Evolutionary conservation across 2,329 filamentous ascomycete genomes (phyloP), one percentile per base, ranked within the genome.

Genomic region (Arthroderma sp.): DNA sequence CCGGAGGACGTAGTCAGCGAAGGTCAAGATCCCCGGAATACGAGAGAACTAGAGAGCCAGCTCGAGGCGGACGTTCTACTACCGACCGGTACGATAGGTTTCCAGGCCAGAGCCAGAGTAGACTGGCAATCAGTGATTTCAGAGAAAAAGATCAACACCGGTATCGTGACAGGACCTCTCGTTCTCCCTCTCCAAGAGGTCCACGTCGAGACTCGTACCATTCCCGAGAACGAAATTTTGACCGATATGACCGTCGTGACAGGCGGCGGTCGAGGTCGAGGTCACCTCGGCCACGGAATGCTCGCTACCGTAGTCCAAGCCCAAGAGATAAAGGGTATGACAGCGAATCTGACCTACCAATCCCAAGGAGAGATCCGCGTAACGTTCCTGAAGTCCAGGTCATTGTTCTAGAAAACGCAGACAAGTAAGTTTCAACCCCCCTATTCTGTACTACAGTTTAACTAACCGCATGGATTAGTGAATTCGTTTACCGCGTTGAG

Each of bases 371-470:
- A 58, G 81, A 83, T 58, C 83, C 87, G 3, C 76, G 80, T 58
- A 83, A 93, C 62, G 84, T 96, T 21, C 91, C 91, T 1, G 90
- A 97, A 64, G 86, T 96, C 15, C 90, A 96, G 68, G 82, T 97
- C 31, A 81, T 96, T 28, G 80, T 94, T 4, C 77, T 91, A 47
- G 84, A 91, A 62, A 84, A 90, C 63, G 79, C 94, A 11, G 82
- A 85, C 59, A 79, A 74, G 76, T 77, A 61, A 61, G 71, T 23
- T 52, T 59, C n/a, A 58, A 56, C 63, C 59, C 66, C 54, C 54
- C 15, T 13, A 23, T 56, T n/a, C 21, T 19, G 7, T n/a, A 38
- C 11, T 15, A 3, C 2, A 21, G 11, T 17, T 8, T 1, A 23
- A 15, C 28, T 28, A 17, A 33, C 2, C 19, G n/a, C n/a, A n/a